Evolutionary conservation across 768 basidiomycete species (phyloP).

Genomic region (Suillus bovinus): DNA sequence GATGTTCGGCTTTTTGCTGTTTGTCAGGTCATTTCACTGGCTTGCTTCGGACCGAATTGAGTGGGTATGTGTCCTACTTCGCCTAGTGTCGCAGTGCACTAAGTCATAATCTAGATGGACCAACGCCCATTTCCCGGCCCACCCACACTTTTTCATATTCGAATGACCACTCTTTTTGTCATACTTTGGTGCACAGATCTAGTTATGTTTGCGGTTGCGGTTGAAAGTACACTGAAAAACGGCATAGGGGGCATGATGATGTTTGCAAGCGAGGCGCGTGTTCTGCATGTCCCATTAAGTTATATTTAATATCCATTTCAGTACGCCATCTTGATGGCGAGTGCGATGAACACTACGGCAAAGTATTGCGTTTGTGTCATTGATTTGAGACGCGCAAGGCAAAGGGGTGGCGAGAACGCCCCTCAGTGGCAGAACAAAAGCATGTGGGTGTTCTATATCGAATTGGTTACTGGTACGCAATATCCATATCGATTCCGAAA

Average conservation of each 20-base stretch:
- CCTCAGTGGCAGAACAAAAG: constrained; percentile 98
- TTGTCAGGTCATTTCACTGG: constrained; percentile 99
- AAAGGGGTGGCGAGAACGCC: constrained; percentile 78
- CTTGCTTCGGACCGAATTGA: constrained; percentile 93
- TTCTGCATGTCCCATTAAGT: constrained; percentile 5
- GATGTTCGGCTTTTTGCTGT: constrained; percentile 93
- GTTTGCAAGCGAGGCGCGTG: constrained; percentile 87
- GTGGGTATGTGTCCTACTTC: constrained; percentile 62
- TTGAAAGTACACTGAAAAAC: constrained; percentile 75
- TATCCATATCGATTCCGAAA: constrained; percentile 8
- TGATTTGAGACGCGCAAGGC: constrained; percentile 78
- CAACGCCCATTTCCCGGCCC: constrained; percentile 90
- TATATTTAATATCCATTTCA: constrained; percentile 34
- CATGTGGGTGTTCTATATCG: constrained; percentile 96
- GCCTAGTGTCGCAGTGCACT: constrained; percentile 6
- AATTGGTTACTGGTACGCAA: constrained; percentile 79
- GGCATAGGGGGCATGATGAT: constrained; percentile 92
- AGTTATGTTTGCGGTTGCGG: constrained; percentile 75
- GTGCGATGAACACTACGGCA: constrained; percentile 70
- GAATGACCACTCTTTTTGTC: constrained; percentile 73
- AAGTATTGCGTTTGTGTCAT: constrained; percentile 83
- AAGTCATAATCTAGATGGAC: constrained; percentile 81
- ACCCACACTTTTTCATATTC: constrained; percentile 77
- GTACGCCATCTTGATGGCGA: constrained; percentile 90
- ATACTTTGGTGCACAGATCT: constrained; percentile 77